A percentile compares a stretch with the other conserved stretches of the same genome.
phyloP scores from a whole-genome alignment of 495 filamentous ascomycete genomes.

The Penicillium coffeae region DNA sequence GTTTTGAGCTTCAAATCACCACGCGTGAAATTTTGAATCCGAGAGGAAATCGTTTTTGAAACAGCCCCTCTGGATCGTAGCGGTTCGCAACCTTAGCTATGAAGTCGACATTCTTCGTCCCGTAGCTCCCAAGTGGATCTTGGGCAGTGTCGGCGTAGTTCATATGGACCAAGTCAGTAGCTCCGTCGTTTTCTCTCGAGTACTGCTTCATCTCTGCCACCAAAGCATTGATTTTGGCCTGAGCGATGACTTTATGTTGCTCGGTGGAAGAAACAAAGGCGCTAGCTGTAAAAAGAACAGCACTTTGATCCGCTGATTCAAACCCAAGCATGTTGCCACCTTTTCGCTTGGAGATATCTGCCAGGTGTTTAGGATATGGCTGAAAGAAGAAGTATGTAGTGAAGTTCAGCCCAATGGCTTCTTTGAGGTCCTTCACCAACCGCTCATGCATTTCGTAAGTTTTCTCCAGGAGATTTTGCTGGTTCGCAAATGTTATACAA shows the following conservation, averaged over 20 bases:
- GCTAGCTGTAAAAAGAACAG: constrained; percentile 15
- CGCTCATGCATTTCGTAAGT: constrained; percentile 14
- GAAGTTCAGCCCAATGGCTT: constrained; percentile 9
- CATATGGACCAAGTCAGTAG: constrained; percentile 25
- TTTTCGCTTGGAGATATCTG: constrained; percentile 6
- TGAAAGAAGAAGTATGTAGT: constrained; percentile 18
- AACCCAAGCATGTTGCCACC: constrained; percentile 26
- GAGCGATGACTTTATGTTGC: constrained; percentile 13
- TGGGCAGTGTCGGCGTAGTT: constrained; percentile 40
- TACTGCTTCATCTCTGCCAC: constrained; percentile 14
- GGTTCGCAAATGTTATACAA: background rate
- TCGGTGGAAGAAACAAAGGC: background rate
- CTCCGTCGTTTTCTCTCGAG: constrained; percentile 21
- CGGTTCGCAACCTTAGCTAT: constrained; percentile 32
- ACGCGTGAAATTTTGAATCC: constrained; percentile 25
- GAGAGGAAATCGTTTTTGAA: constrained; percentile 38
- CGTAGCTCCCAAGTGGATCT: constrained; percentile 44
- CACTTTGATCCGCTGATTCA: constrained; percentile 21
- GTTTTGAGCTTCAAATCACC: too few species aligned
- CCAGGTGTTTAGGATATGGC: constrained; percentile 19
- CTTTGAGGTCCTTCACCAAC: constrained; percentile 14
- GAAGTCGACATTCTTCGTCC: constrained; percentile 29
- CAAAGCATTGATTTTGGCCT: constrained; percentile 8
- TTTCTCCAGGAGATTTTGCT: constrained; percentile 1
- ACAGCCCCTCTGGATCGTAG: constrained; percentile 46